A percentile compares a stretch with the other conserved stretches of the same genome.
Evolutionary conservation across 2,329 filamentous ascomycete species (phyloP).

Genomic region (Penicillium expansum): DNA sequence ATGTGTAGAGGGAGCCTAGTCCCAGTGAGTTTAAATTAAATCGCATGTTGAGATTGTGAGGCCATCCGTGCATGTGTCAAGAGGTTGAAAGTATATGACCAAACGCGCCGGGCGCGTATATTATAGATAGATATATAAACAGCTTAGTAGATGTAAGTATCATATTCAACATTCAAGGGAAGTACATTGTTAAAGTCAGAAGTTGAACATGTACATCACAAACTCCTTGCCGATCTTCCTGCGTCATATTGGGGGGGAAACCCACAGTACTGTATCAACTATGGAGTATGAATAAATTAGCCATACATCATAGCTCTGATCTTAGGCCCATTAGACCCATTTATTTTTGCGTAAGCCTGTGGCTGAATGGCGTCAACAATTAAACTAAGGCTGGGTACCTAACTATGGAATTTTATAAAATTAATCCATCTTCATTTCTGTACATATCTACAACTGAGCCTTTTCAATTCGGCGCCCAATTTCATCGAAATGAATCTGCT

Average conservation of each 20-base stretch:
- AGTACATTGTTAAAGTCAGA: background rate
- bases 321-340: background rate
- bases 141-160: background rate
- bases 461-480: constrained; percentile 48
- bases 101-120: background rate
- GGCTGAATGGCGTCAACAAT: background rate
- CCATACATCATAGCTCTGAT: background rate
- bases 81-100: background rate
- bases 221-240: background rate
- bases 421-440: too few relatives aligned
- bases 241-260: constrained; percentile 1
- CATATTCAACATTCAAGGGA: background rate
- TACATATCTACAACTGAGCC: constrained; percentile 9
- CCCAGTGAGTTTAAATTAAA: too few relatives aligned
- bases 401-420: too few relatives aligned
- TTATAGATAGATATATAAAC: background rate
- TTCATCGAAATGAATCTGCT: constrained; percentile 58
- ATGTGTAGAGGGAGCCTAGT: too few relatives aligned
- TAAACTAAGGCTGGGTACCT: background rate
- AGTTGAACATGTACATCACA: background rate
- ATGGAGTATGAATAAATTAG: background rate
- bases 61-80: background rate
- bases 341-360: background rate
- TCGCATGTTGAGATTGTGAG: too few relatives aligned
- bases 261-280: background rate